Evolutionary conservation across 2,329 filamentous ascomycete species (phyloP).

Genomic region (Fusarium vanettenii): DNA sequence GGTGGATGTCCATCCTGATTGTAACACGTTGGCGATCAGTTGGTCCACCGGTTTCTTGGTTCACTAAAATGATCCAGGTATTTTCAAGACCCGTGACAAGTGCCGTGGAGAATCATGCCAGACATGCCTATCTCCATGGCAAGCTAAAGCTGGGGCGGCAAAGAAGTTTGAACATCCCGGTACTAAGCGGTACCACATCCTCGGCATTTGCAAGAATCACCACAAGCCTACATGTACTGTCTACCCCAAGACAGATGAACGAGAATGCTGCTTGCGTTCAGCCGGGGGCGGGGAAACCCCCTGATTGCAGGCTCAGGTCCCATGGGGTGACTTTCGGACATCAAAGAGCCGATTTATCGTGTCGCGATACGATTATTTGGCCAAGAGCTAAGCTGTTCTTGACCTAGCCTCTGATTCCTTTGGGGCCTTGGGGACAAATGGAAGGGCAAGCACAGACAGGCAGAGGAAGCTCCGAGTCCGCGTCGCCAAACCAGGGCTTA

Average conservation of each 20-base stretch:
- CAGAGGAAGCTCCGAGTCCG: neutral
- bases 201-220: too few species aligned
- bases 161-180: too few species aligned
- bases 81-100: neutral
- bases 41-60: too few species aligned
- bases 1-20: too few species aligned
- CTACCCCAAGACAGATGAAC: too few species aligned
- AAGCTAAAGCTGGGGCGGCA: too few species aligned
- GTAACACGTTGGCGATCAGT: too few species aligned
- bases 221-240: too few species aligned
- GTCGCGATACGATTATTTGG: neutral
- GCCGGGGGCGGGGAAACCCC: neutral
- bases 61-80: neutral
- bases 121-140: too few species aligned
- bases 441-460: neutral
- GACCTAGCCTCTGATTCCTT: too few species aligned
- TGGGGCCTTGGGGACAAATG: neutral
- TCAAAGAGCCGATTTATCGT: neutral
- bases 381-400: neutral
- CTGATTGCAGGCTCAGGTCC: neutral
- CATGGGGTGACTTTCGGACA: neutral
- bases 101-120: neutral
- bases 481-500: neutral
- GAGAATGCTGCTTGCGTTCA: neutral
- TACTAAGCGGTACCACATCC: too few species aligned